Evolutionary conservation across 345 rosid species (phyloP).

Genomic region (Salix brachista): DNA sequence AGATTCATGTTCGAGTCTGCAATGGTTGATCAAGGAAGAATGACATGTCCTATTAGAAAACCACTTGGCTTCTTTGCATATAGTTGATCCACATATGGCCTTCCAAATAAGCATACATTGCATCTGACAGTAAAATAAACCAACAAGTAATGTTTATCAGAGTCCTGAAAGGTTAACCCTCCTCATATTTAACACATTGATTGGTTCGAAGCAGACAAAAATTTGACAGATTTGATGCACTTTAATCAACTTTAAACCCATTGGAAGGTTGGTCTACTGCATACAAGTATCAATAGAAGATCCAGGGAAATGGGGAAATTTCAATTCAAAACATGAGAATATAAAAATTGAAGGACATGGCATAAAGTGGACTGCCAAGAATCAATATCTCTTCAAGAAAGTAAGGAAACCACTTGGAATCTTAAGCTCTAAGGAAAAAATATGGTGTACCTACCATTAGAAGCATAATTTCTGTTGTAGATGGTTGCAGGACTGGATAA

Average conservation of each 20-base stretch:
- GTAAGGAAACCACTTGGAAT: not conserved
- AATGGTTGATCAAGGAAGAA: not conserved
- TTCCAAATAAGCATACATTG: not conserved
- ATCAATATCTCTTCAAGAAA: not conserved
- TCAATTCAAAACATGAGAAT: not conserved
- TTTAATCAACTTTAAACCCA: not conserved
- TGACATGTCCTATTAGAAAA: not conserved
- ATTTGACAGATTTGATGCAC: not conserved
- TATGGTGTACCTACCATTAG: conserved; percentile 37
- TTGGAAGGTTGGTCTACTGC: not conserved
- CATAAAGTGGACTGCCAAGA: not conserved
- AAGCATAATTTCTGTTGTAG: conserved; percentile 55
- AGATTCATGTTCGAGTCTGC: not conserved
- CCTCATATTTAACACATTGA: not conserved
- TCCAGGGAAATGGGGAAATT: not conserved
- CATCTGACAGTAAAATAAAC: not conserved
- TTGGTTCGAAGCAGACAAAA: not conserved
- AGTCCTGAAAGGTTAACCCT: not conserved
- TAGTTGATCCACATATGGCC: not conserved
- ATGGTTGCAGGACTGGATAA: conserved; percentile 67
- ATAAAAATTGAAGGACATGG: not conserved
- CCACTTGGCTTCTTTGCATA: not conserved
- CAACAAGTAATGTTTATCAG: not conserved
- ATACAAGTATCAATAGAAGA: not conserved
- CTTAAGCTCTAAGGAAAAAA: not conserved